Base-by-base conservation (phyloP, 1,284 basidiomycete species). In the Blastosporella zonata region DNA sequence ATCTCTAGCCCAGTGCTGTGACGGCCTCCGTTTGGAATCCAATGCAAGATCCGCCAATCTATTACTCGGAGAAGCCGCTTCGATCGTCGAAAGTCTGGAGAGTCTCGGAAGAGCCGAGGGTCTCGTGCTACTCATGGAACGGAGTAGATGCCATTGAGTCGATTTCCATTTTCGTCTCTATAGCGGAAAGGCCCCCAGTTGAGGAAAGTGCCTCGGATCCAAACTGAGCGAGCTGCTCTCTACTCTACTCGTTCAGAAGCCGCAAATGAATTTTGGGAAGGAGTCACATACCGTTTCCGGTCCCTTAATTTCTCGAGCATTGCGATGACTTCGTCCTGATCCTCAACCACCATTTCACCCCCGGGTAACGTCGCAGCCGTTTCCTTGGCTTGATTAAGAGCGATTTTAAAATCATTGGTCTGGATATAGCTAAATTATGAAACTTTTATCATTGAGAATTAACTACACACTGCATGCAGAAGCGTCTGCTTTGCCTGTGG, bases 351-450 rank as follows among this genome's bases (percentile, higher is more conserved):
- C 42, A 87, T 64, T 57, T 87, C 84, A 7, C 84, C 85, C 3
- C 85, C 85, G 0, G 82, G 80, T 3, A 88, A 67, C 21, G 68
- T 65, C 7, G 57, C 60, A 0, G 82, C 79, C 35, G 78, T 65
- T 3, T 83, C 77, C 58, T 76, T 83, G 0, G 84, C 85, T 38
- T 76, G 74, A 13, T 61, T 62, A 38, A 87, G 56, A 8, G 75
- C 62, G 47, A 68, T 75, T 56, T 79, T 84, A 64, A 84, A 81
- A 20, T 82, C 78, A 52, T 81, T 84, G 10, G 84, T 84, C 84
- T 87, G 51, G n/a, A n/a, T n/a, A 9, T 27, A 5, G 23, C 40
- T 36, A 47, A 41, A 50, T 20, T 10, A 17, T n/a, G n/a, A 34
- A 21, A 31, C 27, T 25, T 34, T 15, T 12, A 3, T 17, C 9